Conservation (phyloP, 768 basidiomycete species). For the Leccinellum albellum region DNA sequence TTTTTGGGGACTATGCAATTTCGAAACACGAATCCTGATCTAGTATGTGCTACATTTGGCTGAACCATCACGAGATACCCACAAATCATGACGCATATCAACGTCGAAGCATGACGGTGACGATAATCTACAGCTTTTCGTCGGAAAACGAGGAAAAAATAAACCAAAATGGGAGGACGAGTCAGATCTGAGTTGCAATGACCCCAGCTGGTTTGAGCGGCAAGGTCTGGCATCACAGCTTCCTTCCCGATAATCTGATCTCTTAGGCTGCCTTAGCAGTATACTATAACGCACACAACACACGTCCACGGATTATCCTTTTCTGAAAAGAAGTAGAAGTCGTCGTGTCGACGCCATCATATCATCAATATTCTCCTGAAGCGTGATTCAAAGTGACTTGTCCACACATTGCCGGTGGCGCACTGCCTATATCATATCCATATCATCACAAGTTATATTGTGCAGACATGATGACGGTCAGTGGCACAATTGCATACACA, state of each 20-base stretch:
- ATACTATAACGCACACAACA: background rate
- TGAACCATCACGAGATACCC: background rate
- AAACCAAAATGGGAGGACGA: background rate
- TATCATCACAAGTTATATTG: background rate
- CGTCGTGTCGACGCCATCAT: background rate
- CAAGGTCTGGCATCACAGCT: background rate
- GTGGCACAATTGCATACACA: background rate
- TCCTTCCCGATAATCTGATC: slow-evolving; percentile 1
- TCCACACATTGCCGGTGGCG: slow-evolving; percentile 12
- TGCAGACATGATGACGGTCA: background rate
- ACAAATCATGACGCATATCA: background rate
- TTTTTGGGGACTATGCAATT: background rate
- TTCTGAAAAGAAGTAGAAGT: background rate
- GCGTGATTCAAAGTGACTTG: background rate
- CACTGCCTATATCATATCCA: slow-evolving; percentile 3
- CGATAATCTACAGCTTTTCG: background rate
- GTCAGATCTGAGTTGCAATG: slow-evolving; percentile 1
- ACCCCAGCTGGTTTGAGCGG: background rate
- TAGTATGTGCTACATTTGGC: background rate
- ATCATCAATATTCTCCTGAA: background rate
- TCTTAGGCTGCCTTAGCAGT: background rate
- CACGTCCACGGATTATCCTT: slow-evolving; percentile 3
- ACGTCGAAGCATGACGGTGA: background rate
- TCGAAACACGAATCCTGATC: background rate
- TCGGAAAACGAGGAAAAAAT: background rate